Base-by-base conservation (phyloP, 192 early-diverging fungal genomes). In the Jimgerdemannia lactiflua region DNA sequence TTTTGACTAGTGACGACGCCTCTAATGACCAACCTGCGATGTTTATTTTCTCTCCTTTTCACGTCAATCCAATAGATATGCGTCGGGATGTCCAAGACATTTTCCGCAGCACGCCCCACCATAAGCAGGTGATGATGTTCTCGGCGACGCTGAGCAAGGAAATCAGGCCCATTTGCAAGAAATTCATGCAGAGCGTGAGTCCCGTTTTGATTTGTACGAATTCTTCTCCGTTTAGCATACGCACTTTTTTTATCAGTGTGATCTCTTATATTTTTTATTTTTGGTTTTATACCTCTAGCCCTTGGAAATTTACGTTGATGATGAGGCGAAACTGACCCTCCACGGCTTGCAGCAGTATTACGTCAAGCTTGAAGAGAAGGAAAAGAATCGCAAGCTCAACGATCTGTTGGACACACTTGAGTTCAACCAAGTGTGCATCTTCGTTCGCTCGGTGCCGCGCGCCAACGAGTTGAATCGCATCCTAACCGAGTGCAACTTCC, bases 101-200 rank as follows among this genome's bases (percentile, higher is more conserved):
- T 70, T 99, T 99, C 92, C 85, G 90, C 42, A 86, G 92, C 17
- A 98, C 96, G 3, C 96, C 96, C 39, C 96, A 96, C 86, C 91
- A 93, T 86, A 99, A 99, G 89, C 97, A 99, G 82, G 97, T 99
- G 65, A 95, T 99, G 92, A 99, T 99, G 97, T 99, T 95, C 86
- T 94, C 91, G 66, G 97, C 97, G 4, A 99, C 97, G 42, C 84
- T 99, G 70, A 91, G 88, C 87, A 95, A 97, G 87, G 96, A 98
- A 71, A 93, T 95, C 72, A 91, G 95, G 40, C 91, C 92, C 0
- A 88, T 98, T 42, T 97, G 96, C 94, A 96, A 96, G 76, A 96
- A 95, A 86, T 99, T 99, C 77, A 99, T 99, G 97, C 93, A 96
- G 76, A 92, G 94, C 78, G 90, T 91, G 88, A 83, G 83, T 29